A percentile compares a stretch with the other conserved stretches of the same genome.
Conservation (phyloP, 306 rosid species). For the Cyclanthera cordifolia region DNA sequence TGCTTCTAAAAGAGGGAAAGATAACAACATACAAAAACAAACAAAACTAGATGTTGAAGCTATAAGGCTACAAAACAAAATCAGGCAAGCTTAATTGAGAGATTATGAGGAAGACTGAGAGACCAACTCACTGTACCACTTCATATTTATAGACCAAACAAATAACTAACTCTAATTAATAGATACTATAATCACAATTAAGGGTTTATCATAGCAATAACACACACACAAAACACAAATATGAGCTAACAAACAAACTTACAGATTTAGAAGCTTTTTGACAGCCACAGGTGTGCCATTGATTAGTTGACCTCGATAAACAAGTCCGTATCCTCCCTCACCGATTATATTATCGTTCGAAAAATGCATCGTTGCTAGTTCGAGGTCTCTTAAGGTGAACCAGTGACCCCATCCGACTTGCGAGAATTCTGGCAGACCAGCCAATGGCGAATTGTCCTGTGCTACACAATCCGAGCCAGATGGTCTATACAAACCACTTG, state of each 20-base stretch:
- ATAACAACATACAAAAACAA: too few species aligned
- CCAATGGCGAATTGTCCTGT: constrained; percentile 52
- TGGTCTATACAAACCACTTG: constrained; percentile 23
- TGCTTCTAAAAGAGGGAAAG: too few species aligned
- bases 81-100: too few species aligned
- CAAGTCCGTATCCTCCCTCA: constrained; percentile 95
- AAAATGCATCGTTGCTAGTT: constrained; percentile 73
- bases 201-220: not conserved
- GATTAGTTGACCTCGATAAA: constrained; percentile 58
- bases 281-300: constrained; percentile 85
- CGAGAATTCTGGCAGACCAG: constrained; percentile 81
- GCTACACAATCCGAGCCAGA: constrained; percentile 34
- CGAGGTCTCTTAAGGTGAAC: constrained; percentile 88
- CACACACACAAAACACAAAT: not conserved
- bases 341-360: constrained; percentile 74
- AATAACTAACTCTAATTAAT: too few species aligned
- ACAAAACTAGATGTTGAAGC: too few species aligned
- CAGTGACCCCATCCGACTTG: constrained; percentile 99
- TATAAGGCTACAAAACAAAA: too few species aligned
- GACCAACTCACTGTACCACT: too few species aligned
- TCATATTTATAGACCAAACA: too few species aligned
- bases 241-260: constrained; percentile 22
- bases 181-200: too few species aligned
- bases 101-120: too few species aligned
- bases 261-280: constrained; percentile 86